Percentiles rank a stretch among this genome's conserved stretches.
phyloP scores from a whole-genome alignment of 2,329 filamentous ascomycete genomes.

The Botrytis fragariae region DNA sequence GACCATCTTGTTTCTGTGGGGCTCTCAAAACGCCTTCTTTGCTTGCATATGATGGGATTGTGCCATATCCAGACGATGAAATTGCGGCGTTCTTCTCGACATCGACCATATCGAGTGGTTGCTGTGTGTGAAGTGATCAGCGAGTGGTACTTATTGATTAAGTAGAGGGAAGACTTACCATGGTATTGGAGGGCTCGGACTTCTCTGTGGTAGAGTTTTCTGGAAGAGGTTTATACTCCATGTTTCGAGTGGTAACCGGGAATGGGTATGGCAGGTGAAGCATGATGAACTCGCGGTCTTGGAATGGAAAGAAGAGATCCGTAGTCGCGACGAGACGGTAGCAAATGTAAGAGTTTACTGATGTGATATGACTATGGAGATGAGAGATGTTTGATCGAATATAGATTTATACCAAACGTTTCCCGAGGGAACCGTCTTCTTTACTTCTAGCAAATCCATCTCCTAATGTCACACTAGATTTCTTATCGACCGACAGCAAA shows the following conservation, averaged over 20 bases:
- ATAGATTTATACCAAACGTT: not conserved
- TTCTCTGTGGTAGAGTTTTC: conserved; percentile 9
- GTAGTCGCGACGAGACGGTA: not conserved
- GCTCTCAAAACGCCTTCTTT: not conserved
- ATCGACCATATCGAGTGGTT: conserved; percentile 12
- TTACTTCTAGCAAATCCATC: conserved; percentile 5
- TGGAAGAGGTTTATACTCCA: conserved; percentile 15
- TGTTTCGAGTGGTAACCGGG: not conserved
- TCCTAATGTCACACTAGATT: not conserved
- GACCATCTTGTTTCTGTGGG: not conserved
- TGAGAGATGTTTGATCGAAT: not conserved
- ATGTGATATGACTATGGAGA: not conserved
- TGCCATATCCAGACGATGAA: conserved; percentile 8
- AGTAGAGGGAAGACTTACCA: not conserved
- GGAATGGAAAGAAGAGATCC: not conserved
- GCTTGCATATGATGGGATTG: conserved; percentile 2
- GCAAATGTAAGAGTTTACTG: not conserved
- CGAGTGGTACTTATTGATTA: not conserved
- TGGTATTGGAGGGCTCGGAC: not conserved
- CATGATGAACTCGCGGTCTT: not conserved
- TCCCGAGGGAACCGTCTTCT: not conserved
- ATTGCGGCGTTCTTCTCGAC: conserved; percentile 4
- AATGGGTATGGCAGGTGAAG: conserved; percentile 12
- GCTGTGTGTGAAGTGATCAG: not conserved
- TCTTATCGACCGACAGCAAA: conserved; percentile 3